Evolutionary conservation across 495 filamentous ascomycete species (phyloP).

Genomic region (Xylaria scruposa): DNA sequence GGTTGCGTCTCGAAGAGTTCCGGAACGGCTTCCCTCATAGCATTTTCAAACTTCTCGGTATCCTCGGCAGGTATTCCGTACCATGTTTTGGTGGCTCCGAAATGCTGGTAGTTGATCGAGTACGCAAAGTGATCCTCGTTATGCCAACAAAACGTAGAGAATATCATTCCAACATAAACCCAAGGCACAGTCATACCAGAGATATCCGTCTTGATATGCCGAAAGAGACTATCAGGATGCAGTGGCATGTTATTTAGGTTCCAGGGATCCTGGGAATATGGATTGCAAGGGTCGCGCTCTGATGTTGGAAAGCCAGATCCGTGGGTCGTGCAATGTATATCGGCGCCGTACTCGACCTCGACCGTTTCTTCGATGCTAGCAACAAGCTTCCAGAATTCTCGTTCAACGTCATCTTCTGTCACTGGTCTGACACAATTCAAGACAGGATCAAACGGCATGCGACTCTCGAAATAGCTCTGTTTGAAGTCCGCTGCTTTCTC

Average conservation of each 20-base stretch:
- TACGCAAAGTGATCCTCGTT: conserved; percentile 99
- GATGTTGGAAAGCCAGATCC: conserved; percentile 97
- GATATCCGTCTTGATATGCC: conserved; percentile 97
- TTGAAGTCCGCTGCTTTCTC: conserved; percentile 96
- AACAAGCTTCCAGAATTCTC: conserved; percentile 95
- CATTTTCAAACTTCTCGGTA: conserved; percentile 90
- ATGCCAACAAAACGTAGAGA: conserved; percentile 99
- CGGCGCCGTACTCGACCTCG: conserved; percentile 97
- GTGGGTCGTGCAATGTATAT: conserved; percentile 98
- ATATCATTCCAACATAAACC: conserved; percentile 99
- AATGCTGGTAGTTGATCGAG: conserved; percentile 98
- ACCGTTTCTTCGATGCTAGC: conserved; percentile 93
- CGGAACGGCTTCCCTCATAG: conserved; percentile 93
- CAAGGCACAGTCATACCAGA: conserved; percentile 99
- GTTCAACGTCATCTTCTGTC: conserved; percentile 94
- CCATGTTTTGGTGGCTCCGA: conserved; percentile 98
- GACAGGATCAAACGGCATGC: conserved; percentile 88
- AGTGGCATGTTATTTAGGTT: conserved; percentile 94
- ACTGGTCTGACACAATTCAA: conserved; percentile 78
- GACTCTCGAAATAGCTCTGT: conserved; percentile 87
- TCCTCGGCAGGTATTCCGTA: conserved; percentile 96
- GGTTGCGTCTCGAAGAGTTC: conserved; percentile 97
- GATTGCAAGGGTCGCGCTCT: conserved; percentile 85
- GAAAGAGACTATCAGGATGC: conserved; percentile 89
- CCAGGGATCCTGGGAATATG: conserved; percentile 90